A percentile compares a stretch with the other conserved stretches of the same genome.
Evolutionary conservation across 2,329 filamentous ascomycete species (phyloP).

Genomic region (Fonsecaea multimorphosa): DNA sequence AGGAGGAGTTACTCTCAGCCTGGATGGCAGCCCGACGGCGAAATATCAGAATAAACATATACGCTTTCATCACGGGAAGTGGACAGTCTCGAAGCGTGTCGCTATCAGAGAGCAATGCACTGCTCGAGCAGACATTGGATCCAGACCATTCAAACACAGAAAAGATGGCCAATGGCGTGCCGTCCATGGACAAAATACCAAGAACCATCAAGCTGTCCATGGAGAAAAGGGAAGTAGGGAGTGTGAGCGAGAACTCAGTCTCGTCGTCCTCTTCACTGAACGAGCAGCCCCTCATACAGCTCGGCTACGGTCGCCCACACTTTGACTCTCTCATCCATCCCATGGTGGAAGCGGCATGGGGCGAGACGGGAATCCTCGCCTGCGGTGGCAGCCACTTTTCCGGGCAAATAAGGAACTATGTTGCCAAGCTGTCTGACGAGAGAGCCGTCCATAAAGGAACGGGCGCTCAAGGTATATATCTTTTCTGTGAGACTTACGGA

Average conservation of each 20-base stretch:
- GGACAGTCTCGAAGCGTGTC: neutral
- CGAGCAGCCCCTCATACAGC: constrained; percentile 6
- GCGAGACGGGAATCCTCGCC: constrained; percentile 68
- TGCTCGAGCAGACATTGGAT: constrained; percentile 4
- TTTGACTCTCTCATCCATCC: constrained; percentile 59
- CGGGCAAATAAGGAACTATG: constrained; percentile 60
- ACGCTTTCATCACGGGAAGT: constrained; percentile 20
- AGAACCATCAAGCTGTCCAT: neutral
- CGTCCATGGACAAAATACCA: neutral
- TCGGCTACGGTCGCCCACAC: constrained; percentile 52
- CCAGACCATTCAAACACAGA: neutral
- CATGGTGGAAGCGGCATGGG: constrained; percentile 63
- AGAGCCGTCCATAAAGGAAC: constrained; percentile 71
- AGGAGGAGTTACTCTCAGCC: constrained; percentile 26
- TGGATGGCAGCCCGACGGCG: constrained; percentile 49
- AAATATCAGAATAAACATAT: constrained; percentile 49
- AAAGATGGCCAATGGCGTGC: neutral
- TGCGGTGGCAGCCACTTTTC: constrained; percentile 65
- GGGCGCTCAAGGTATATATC: constrained; percentile 67
- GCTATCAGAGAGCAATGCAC: constrained; percentile 10
- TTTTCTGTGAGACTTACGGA: constrained; percentile 65
- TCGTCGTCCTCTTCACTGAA: constrained; percentile 10
- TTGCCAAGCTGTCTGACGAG: constrained; percentile 66
- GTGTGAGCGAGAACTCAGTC: constrained; percentile 9
- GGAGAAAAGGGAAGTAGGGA: constrained; percentile 1